Evolutionary conservation across 2,329 filamentous ascomycete genomes (phyloP).

Genomic region (Camptophora hylomeconis): DNA sequence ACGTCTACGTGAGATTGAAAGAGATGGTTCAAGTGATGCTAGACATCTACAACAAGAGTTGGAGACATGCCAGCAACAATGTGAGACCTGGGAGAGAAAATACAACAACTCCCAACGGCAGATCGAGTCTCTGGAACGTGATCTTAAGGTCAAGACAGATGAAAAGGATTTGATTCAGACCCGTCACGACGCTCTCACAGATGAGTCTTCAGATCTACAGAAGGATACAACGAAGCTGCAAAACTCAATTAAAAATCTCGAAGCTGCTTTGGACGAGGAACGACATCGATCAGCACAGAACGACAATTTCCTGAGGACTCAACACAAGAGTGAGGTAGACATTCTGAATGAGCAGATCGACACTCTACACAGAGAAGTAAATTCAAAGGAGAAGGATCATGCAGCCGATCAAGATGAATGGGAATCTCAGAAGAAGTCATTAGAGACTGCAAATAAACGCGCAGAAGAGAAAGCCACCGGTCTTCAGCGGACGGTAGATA

Average conservation of each 20-base stretch:
- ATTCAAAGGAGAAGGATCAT: slow-evolving; percentile 57
- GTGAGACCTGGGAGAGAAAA: slow-evolving; percentile 32
- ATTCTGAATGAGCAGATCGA: slow-evolving; percentile 44
- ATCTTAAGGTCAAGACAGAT: slow-evolving; percentile 42
- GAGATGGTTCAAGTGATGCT: slow-evolving; percentile 26
- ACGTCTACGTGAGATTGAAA: slow-evolving; percentile 29
- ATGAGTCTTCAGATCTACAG: slow-evolving; percentile 55
- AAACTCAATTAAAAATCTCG: slow-evolving; percentile 32
- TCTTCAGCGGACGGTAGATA: slow-evolving; percentile 58
- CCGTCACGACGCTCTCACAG: slow-evolving; percentile 53
- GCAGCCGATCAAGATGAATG: slow-evolving; percentile 61
- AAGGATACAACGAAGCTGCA: slow-evolving; percentile 43
- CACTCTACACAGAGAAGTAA: slow-evolving; percentile 49
- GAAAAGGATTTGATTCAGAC: slow-evolving; percentile 59
- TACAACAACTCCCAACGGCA: slow-evolving; percentile 29
- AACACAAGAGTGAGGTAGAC: slow-evolving; percentile 43
- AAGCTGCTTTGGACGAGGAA: slow-evolving; percentile 38
- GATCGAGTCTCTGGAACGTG: slow-evolving; percentile 41
- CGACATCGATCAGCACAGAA: slow-evolving; percentile 45
- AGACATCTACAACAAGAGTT: slow-evolving; percentile 30
- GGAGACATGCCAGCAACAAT: slow-evolving; percentile 29
- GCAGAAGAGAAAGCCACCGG: slow-evolving; percentile 55
- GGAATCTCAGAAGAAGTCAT: slow-evolving; percentile 51
- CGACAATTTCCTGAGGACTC: slow-evolving; percentile 45
- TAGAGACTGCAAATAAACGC: slow-evolving; percentile 53